Base-by-base conservation (phyloP, 2,329 filamentous ascomycete genomes). In the Aspergillus thermomutatus region DNA sequence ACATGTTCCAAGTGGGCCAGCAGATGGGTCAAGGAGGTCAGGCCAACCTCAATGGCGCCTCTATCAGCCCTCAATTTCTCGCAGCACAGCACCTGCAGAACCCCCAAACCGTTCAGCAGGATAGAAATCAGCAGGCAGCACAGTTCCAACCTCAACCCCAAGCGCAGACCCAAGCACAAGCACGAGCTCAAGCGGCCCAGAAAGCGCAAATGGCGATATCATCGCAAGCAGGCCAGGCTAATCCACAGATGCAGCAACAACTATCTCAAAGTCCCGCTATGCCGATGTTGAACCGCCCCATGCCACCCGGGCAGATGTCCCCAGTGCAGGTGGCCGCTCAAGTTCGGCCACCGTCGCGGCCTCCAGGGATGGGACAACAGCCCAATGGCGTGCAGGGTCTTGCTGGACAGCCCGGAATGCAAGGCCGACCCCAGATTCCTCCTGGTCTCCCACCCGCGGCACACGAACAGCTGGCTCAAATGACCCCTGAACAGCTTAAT, bases 121-220 rank as follows among this genome's bases (percentile, higher is more conserved):
- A 78, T 54, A 69, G 72, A 49, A 63, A 72, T 50, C 76, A 78
- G 53, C 74, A 75, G 60, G 55, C 64, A 28, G 57, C 65, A 34
- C 68, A 68, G 49, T 64, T 65, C 25, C 73, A 73, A 54, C 64
- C 72, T 41, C 75, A 73, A 58, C 63, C 72, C 9, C 76, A 77
- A 51, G 65, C 71, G 8, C 73, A 75, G 55, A 69, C 72, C 0
- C 74, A 75, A 58, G 72, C 71, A 7, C 72, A 75, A 27, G 69
- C 73, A 56, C 75, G 74, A 49, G 71, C 73, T 7, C 75, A 78
- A 59, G 77, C 72, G 41, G 77, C 76, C 11, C 72, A 75, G 53
- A 77, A 79, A 55, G 75, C 74, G 26, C 75, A 80, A 59, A 76
- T 80, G 60, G 71, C 75, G 62, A 73, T 77, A 71, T 71, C 74